Evolutionary conservation across 257 asterid genomes (phyloP).

Genomic region (Gardenia jasminoides): DNA sequence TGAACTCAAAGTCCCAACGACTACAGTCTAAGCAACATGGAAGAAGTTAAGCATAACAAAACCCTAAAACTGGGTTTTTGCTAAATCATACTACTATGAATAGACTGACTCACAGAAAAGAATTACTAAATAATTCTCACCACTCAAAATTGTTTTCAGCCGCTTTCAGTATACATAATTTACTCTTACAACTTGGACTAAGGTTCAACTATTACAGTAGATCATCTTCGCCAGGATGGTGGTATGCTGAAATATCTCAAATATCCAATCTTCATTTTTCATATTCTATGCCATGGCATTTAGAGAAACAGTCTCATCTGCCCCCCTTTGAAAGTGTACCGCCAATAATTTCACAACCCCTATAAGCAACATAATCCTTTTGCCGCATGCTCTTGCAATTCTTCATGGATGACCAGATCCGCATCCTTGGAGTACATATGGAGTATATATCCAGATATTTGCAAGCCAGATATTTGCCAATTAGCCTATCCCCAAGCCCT

Average conservation of each 20-base stretch:
- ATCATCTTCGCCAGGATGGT: too few species aligned
- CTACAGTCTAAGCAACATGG: too few species aligned
- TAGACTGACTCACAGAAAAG: neutral
- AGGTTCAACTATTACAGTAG: too few species aligned
- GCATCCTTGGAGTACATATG: neutral
- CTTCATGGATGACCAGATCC: neutral
- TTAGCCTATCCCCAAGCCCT: neutral
- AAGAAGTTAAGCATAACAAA: too few species aligned
- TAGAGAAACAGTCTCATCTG: neutral
- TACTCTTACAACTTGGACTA: too few species aligned
- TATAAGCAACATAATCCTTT: neutral
- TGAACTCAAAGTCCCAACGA: too few species aligned
- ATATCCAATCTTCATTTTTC: neutral
- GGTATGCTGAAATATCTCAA: neutral
- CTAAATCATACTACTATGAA: neutral
- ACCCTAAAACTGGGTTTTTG: too few species aligned
- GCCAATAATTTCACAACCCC: neutral
- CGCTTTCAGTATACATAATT: neutral
- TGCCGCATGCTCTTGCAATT: neutral
- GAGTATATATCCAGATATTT: neutral
- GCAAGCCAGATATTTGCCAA: neutral
- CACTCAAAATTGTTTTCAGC: neutral
- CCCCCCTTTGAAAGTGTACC: neutral
- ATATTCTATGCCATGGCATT: neutral
- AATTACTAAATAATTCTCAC: neutral